These are phyloP conservation scores for Lentinula sp. DNA, from an alignment of 768 basidiomycete genomes.

Conservation along the genomic window DNA sequence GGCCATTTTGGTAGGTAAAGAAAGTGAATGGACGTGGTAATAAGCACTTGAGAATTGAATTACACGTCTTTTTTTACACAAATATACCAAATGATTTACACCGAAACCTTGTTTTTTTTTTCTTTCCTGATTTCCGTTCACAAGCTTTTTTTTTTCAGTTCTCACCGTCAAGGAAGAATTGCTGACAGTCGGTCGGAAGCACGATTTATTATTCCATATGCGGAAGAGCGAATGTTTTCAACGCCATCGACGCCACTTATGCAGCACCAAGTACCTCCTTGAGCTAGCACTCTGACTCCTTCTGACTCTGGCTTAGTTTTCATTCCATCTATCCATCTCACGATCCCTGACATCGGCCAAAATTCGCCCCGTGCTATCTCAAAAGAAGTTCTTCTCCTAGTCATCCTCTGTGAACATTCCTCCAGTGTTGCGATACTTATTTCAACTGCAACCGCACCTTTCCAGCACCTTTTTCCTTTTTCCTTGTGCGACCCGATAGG, in stretches of 20 bases:
- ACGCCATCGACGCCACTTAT: neutral
- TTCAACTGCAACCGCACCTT: neutral
- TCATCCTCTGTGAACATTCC: neutral
- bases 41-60: neutral
- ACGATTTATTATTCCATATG: neutral
- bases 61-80: neutral
- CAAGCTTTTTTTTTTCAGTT: neutral
- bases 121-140: neutral
- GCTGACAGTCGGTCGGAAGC: neutral
- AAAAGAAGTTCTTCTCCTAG: neutral
- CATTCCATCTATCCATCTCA: neutral
- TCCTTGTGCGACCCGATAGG: no score
- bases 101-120: neutral
- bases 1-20: neutral
- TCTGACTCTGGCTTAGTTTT: neutral
- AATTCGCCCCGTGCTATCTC: neutral
- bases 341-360: neutral
- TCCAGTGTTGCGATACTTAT: neutral
- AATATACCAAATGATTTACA: neutral
- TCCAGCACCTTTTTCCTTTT: neutral
- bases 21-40: neutral
- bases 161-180: neutral
- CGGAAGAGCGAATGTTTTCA: neutral
- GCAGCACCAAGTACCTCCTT: neutral
- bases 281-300: neutral